phyloP scores from a whole-genome alignment of 2,329 filamentous ascomycete species.

The Taxawa tesnikishii region DNA sequence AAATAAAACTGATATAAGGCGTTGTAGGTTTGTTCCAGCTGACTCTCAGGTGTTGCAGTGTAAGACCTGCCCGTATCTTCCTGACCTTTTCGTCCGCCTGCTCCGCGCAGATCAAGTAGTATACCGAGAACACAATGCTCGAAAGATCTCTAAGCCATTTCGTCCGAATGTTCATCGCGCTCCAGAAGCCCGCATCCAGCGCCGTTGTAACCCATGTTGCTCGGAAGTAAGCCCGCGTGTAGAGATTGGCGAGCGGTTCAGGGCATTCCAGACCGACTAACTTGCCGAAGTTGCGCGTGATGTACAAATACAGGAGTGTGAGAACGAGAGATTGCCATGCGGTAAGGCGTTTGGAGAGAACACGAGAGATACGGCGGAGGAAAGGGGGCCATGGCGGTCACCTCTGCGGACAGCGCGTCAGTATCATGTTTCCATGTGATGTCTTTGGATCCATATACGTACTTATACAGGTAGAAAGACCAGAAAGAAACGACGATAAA shows the following conservation, averaged over 20 bases:
- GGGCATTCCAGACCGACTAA: conserved; percentile 83
- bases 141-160: conserved; percentile 74
- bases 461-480: conserved; percentile 73
- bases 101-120: conserved; percentile 87
- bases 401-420: conserved; percentile 43
- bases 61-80: conserved; percentile 75
- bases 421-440: no score
- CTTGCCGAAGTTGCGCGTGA: conserved; percentile 85
- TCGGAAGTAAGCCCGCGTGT: conserved; percentile 82
- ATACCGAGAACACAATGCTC: conserved; percentile 72
- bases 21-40: conserved; percentile 93
- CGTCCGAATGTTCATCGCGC: conserved; percentile 77
- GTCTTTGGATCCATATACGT: no score
- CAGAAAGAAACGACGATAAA: conserved; percentile 85
- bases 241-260: conserved; percentile 88
- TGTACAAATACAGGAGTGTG: conserved; percentile 83
- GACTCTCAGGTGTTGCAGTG: conserved; percentile 79
- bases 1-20: conserved; percentile 67
- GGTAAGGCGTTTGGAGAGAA: conserved; percentile 60
- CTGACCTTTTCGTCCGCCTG: conserved; percentile 93
- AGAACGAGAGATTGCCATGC: conserved; percentile 82
- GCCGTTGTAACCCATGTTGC: conserved; percentile 96
- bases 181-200: conserved; percentile 95
- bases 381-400: conserved; percentile 75
- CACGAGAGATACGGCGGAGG: conserved; percentile 56